These are phyloP conservation scores for Globisporangium parvum DNA, from an alignment of 352 stramenopile species.

Conservation along the genomic window DNA sequence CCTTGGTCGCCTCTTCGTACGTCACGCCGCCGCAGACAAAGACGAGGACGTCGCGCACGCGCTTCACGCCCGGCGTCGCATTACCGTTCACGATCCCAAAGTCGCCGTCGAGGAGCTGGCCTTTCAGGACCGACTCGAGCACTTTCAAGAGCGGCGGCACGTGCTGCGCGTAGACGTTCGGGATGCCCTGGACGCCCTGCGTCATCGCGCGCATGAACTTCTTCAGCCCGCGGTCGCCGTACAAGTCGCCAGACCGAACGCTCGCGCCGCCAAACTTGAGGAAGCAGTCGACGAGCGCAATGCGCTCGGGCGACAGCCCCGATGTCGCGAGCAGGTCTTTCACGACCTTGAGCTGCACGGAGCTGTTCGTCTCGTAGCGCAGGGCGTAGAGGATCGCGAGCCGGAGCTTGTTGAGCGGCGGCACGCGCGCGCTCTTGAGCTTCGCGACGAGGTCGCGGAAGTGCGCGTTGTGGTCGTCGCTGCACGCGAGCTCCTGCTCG, in stretches of 20 bases:
- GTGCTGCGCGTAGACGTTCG: conserved; percentile 99
- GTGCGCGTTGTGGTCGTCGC: conserved; percentile 78
- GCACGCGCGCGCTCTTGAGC: conserved; percentile 80
- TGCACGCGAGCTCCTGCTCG: conserved; percentile 90
- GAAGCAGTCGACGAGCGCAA: conserved; percentile 57
- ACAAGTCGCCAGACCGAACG: conserved; percentile 66
- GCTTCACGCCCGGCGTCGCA: conserved; percentile 93
- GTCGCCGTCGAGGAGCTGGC: conserved; percentile 66
- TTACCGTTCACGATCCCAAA: conserved; percentile 98
- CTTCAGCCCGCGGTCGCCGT: conserved; percentile 77
- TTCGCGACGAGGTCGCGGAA: conserved; percentile 78
- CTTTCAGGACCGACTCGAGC: conserved; percentile 81
- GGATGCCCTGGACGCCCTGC: conserved; percentile 92
- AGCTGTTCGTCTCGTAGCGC: conserved; percentile 93
- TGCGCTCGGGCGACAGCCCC: conserved; percentile 35
- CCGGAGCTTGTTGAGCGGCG: conserved; percentile 96
- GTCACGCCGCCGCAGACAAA: conserved; percentile 98
- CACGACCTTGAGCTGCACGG: conserved; percentile 73
- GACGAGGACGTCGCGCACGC: conserved; percentile 95
- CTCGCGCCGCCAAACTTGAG: conserved; percentile 69
- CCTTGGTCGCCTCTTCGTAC: conserved; percentile 98
- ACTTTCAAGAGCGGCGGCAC: conserved; percentile 94
- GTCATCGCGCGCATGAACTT: conserved; percentile 91
- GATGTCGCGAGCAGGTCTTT: conserved; percentile 57
- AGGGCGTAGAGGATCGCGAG: conserved; percentile 98